phyloP scores from a whole-genome alignment of 768 basidiomycete species.

The Auricularia cornea region DNA sequence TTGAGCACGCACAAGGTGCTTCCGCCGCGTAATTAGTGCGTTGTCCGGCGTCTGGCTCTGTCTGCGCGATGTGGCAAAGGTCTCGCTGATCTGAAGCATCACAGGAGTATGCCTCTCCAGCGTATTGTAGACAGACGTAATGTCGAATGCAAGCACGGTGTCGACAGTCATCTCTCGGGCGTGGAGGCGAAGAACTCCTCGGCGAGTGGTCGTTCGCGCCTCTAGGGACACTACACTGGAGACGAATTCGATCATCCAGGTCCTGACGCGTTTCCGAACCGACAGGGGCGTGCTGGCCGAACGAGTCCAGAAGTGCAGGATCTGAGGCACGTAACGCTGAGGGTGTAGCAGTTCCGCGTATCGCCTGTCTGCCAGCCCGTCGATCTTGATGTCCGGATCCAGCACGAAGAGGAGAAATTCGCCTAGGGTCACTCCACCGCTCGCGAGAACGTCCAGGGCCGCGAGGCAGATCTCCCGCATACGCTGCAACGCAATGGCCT shows the following conservation, averaged over 20 bases:
- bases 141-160: neutral
- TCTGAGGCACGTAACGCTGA: neutral
- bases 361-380: neutral
- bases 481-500: neutral
- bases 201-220: neutral
- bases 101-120: neutral
- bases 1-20: neutral
- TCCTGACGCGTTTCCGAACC: neutral
- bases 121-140: neutral
- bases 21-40: neutral
- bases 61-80: neutral
- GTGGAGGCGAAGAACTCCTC: neutral
- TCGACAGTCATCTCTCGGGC: neutral
- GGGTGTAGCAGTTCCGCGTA: neutral
- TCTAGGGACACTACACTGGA: neutral
- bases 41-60: neutral
- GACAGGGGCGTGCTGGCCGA: neutral
- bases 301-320: neutral
- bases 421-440: neutral
- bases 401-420: neutral
- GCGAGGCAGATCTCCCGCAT: neutral
- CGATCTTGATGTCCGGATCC: neutral
- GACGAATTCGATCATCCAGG: neutral
- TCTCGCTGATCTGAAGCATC: neutral
- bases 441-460: neutral